These are phyloP conservation scores for Lachnum nothofagi DNA, from an alignment of 2,329 filamentous ascomycete species.

Conservation along the genomic window DNA sequence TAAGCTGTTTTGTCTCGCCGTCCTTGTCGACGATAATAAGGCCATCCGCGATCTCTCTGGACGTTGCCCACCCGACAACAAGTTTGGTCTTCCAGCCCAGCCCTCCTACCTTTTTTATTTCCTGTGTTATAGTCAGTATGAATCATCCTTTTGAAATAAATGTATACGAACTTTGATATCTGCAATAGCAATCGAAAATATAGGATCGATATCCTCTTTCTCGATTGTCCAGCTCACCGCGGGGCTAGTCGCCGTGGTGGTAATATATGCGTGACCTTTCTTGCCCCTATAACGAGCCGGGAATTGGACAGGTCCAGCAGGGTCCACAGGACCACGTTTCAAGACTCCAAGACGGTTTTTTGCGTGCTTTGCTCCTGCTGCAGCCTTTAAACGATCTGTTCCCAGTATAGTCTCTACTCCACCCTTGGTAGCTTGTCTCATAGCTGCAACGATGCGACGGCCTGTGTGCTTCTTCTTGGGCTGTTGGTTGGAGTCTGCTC, in stretches of 20 bases:
- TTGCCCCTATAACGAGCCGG: slow-evolving; percentile 64
- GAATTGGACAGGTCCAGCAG: slow-evolving; percentile 70
- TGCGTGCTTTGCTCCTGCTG: slow-evolving; percentile 53
- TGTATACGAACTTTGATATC: slow-evolving; percentile 3
- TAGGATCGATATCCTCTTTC: slow-evolving; percentile 45
- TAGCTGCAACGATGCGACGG: slow-evolving; percentile 47
- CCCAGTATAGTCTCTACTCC: slow-evolving; percentile 67
- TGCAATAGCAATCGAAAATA: slow-evolving; percentile 64
- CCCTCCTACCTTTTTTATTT: slow-evolving; percentile 74
- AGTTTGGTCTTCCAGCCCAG: slow-evolving; percentile 81
- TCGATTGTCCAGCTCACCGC: slow-evolving; percentile 48
- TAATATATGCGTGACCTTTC: slow-evolving; percentile 68
- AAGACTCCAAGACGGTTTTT: slow-evolving; percentile 69
- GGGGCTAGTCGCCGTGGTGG: slow-evolving; percentile 51
- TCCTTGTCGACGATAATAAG: slow-evolving; percentile 40
- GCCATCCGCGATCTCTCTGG: slow-evolving; percentile 69
- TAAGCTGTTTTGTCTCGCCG: slow-evolving; percentile 56
- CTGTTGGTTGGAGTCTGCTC: slow-evolving; percentile 10
- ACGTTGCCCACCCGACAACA: slow-evolving; percentile 73
- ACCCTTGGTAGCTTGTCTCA: slow-evolving; percentile 64
- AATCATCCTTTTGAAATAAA: neutral
- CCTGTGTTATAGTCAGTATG: too few relatives aligned
- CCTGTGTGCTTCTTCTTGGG: slow-evolving; percentile 28
- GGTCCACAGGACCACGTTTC: slow-evolving; percentile 39
- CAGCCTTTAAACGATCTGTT: slow-evolving; percentile 59